Percentiles rank a stretch among this genome's conserved stretches.
Evolutionary conservation across 2,329 filamentous ascomycete species (phyloP).

Genomic region (Cercospora brassicicola): DNA sequence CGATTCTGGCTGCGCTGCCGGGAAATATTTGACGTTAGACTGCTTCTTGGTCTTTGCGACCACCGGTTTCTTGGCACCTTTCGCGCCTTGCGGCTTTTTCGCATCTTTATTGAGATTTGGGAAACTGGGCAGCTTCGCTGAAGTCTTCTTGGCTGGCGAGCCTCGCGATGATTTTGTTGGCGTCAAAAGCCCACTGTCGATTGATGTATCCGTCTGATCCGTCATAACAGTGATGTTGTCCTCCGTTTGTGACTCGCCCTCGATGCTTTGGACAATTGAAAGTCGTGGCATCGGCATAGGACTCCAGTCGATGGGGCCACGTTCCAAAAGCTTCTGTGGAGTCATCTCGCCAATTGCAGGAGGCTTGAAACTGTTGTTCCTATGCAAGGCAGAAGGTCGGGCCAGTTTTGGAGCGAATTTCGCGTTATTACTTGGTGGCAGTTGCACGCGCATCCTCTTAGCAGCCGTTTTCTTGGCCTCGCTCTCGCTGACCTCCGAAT

Average conservation of each 20-base stretch:
- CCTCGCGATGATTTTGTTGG: conserved; percentile 37
- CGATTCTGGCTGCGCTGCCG: conserved; percentile 21
- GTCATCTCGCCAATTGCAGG: conserved; percentile 26
- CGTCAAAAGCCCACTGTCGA: conserved; percentile 33
- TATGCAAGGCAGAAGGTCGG: conserved; percentile 28
- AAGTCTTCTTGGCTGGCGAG: conserved; percentile 28
- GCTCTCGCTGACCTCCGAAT: conserved; percentile 49
- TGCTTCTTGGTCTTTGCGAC: conserved; percentile 27
- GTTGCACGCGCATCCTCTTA: conserved; percentile 33
- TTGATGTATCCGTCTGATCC: background rate
- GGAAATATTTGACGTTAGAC: conserved; percentile 31
- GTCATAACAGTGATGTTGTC: conserved; percentile 30
- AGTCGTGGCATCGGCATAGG: conserved; percentile 20
- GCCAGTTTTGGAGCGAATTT: conserved; percentile 20
- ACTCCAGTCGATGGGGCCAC: conserved; percentile 24
- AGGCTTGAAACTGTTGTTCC: conserved; percentile 38
- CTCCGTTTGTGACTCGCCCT: conserved; percentile 23
- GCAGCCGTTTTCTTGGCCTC: conserved; percentile 45
- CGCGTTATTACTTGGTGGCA: conserved; percentile 19
- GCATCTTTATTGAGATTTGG: conserved; percentile 20
- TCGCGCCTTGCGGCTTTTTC: conserved; percentile 21
- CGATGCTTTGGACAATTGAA: conserved; percentile 32
- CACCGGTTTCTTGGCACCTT: conserved; percentile 16
- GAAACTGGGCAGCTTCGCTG: conserved; percentile 14
- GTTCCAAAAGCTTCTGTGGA: conserved; percentile 23